These are phyloP conservation scores for Coemansia aciculifera DNA, from an alignment of 192 early-diverging fungal genomes.

Conservation along the genomic window DNA sequence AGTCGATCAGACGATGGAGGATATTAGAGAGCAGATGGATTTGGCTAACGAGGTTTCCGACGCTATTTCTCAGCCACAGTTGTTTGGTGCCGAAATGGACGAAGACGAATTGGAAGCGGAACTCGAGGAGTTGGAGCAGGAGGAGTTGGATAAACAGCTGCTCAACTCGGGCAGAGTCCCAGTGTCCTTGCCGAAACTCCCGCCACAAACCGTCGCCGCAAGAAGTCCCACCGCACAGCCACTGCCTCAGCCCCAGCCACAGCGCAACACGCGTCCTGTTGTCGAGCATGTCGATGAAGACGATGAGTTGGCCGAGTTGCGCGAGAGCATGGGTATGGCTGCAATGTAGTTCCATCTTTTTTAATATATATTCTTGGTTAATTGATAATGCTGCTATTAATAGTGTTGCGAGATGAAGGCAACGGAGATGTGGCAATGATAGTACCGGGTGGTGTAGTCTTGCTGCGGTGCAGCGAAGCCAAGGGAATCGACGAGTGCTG, in stretches of 20 bases:
- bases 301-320: slow-evolving; percentile 50
- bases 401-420: slow-evolving; percentile 1
- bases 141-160: slow-evolving; percentile 84
- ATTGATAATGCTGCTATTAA: slow-evolving; percentile 4
- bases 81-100: slow-evolving; percentile 87
- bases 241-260: slow-evolving; percentile 7
- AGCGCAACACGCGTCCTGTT: background rate
- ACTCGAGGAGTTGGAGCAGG: slow-evolving; percentile 91
- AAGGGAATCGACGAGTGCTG: slow-evolving; percentile 36
- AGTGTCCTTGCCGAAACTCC: slow-evolving; percentile 60
- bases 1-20: slow-evolving; percentile 95
- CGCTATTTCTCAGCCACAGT: slow-evolving; percentile 86
- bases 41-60: slow-evolving; percentile 92
- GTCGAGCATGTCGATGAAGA: slow-evolving; percentile 28
- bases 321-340: slow-evolving; percentile 45
- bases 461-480: slow-evolving; percentile 49
- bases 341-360: background rate
- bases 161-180: slow-evolving; percentile 69
- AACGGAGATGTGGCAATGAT: background rate
- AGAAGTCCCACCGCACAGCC: background rate
- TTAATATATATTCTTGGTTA: background rate
- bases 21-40: slow-evolving; percentile 97
- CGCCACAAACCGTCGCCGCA: background rate
- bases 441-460: slow-evolving; percentile 18
- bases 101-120: slow-evolving; percentile 91